Evolutionary conservation across 2,329 filamentous ascomycete species (phyloP).

Genomic region (Fusarium chaquense): DNA sequence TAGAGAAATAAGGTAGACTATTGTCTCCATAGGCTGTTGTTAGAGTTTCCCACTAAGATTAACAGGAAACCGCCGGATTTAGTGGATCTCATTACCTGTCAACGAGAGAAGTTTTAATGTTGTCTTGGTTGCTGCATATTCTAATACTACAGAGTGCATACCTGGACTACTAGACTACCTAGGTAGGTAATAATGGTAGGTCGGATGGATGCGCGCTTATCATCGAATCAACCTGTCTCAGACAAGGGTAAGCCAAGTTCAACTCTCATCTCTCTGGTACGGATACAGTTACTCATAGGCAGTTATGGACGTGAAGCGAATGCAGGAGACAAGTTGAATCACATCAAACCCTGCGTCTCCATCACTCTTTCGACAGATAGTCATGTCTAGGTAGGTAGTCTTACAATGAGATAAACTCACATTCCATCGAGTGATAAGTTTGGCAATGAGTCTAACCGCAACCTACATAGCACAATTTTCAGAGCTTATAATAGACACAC

Average conservation of each 20-base stretch:
- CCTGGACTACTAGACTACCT: not conserved
- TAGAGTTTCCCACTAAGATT: conserved; percentile 19
- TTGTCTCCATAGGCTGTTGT: not conserved
- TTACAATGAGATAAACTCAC: not conserved
- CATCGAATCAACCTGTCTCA: conserved; percentile 25
- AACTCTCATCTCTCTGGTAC: conserved; percentile 4
- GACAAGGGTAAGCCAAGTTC: conserved; percentile 2
- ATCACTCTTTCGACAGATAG: not conserved
- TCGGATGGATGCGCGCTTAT: conserved; percentile 9
- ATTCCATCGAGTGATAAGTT: conserved; percentile 5
- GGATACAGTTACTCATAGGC: not conserved
- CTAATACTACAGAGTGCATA: no score
- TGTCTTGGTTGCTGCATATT: not conserved
- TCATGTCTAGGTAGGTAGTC: not conserved
- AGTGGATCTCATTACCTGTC: not conserved
- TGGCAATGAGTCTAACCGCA: not conserved
- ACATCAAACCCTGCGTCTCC: not conserved
- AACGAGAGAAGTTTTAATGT: not conserved
- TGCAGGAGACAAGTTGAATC: conserved; percentile 8
- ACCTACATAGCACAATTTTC: not conserved
- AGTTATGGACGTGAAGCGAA: not conserved
- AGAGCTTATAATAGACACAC: conserved; percentile 35
- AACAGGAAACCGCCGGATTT: conserved; percentile 1
- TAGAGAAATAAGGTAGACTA: not conserved
- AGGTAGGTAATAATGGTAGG: not conserved